Evolutionary conservation across 306 rosid species (phyloP).

Genomic region (Fragaria vesca): DNA sequence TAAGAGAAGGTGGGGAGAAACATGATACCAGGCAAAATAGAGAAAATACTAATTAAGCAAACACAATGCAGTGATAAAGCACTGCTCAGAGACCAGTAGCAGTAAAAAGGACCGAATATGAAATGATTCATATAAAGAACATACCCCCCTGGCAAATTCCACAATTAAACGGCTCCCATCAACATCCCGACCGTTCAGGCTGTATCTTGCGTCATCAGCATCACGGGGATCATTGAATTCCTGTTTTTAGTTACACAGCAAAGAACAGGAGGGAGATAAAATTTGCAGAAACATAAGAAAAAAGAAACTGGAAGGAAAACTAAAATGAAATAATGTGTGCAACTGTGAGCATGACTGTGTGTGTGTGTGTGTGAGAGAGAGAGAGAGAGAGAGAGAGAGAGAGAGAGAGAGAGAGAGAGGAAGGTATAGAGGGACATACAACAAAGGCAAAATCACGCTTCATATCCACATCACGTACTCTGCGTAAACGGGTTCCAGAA

Average conservation of each 20-base stretch:
- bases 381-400: neutral
- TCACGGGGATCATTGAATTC: constrained; percentile 45
- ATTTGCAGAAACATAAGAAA: neutral
- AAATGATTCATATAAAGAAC: neutral
- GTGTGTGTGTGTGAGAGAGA: too few species aligned
- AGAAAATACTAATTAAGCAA: neutral
- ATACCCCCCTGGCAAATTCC: constrained; percentile 49
- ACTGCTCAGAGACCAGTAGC: neutral
- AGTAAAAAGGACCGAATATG: neutral
- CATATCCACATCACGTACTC: constrained; percentile 64
- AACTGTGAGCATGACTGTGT: neutral
- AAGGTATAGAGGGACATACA: constrained; percentile 32
- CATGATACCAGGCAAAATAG: neutral
- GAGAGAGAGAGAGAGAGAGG: neutral
- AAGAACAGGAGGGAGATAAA: neutral
- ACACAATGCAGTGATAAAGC: neutral
- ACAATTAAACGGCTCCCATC: constrained; percentile 49
- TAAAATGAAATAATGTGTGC: neutral
- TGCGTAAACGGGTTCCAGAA: constrained; percentile 55
- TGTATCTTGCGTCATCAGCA: constrained; percentile 53
- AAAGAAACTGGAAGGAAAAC: neutral
- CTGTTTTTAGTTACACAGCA: constrained; percentile 19
- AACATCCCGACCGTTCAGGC: constrained; percentile 45
- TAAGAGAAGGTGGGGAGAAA: neutral
- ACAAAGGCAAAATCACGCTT: constrained; percentile 57